These are phyloP conservation scores for Avena insularis DNA, from an alignment of 176 grass and related monocot genomes.

Conservation along the genomic window DNA sequence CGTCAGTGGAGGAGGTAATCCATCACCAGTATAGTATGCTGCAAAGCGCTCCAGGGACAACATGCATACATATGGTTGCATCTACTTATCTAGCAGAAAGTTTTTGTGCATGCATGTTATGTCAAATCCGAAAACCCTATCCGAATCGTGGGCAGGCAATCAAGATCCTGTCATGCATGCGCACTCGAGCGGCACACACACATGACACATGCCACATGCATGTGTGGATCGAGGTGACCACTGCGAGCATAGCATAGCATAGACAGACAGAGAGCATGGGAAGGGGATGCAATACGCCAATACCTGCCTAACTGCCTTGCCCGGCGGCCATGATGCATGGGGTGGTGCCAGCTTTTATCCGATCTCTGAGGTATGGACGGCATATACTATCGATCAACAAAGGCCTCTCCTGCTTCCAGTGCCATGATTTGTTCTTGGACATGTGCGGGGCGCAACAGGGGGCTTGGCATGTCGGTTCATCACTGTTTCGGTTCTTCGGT, in stretches of 20 bases:
- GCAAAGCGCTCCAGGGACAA: not conserved
- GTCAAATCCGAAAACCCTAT: slow-evolving; percentile 34
- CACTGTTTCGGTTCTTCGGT: not conserved
- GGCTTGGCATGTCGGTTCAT: not conserved
- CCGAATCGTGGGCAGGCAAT: slow-evolving; percentile 38
- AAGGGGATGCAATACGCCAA: not conserved
- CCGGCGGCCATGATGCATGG: slow-evolving; percentile 14
- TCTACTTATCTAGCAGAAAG: not conserved
- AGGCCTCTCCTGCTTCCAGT: slow-evolving; percentile 35
- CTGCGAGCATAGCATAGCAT: not conserved
- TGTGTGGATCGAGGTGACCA: slow-evolving; percentile 31
- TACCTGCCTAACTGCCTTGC: slow-evolving; percentile 28
- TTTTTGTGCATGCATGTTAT: slow-evolving; percentile 18
- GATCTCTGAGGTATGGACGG: slow-evolving; percentile 24
- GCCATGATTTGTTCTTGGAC: slow-evolving; percentile 14
- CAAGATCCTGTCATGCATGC: slow-evolving; percentile 13
- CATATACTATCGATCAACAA: not conserved
- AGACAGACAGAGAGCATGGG: not conserved
- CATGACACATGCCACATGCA: not conserved
- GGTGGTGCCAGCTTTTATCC: slow-evolving; percentile 48
- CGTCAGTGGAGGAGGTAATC: too few relatives aligned
- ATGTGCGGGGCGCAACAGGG: too few relatives aligned
- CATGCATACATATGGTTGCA: not conserved
- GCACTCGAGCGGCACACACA: slow-evolving; percentile 18
- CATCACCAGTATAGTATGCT: not conserved